Evolutionary conservation across 176 grass and related monocot genomes (phyloP).

Genomic region (Neostapfia colusana): DNA sequence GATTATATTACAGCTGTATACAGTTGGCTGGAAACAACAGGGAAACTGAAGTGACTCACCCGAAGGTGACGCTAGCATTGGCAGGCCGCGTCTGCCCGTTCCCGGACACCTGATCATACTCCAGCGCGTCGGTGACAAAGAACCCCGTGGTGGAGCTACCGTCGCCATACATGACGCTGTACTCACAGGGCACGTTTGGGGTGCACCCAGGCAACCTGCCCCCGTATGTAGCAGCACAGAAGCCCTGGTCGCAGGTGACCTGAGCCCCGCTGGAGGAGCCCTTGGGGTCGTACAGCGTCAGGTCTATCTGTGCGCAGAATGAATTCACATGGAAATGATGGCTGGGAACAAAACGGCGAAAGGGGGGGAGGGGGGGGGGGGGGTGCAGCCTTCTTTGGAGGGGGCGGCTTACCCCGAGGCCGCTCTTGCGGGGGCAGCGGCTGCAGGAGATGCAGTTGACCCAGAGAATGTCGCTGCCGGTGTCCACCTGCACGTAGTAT

Average conservation of each 20-base stretch:
- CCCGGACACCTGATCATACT: conserved; percentile 75
- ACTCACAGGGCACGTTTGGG: conserved; percentile 57
- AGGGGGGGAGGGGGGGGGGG: no score
- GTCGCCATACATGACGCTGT: conserved; percentile 78
- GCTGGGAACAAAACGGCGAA: neutral
- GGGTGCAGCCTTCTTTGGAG: no score
- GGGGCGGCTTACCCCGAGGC: conserved; percentile 56
- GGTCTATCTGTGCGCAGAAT: conserved; percentile 52
- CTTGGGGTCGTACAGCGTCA: conserved; percentile 87
- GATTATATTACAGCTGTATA: neutral
- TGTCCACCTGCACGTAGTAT: conserved; percentile 89
- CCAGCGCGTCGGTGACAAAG: conserved; percentile 64
- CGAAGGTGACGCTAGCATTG: conserved; percentile 67
- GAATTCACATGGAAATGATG: conserved; percentile 1
- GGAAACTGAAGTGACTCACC: conserved; percentile 42
- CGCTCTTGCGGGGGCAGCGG: conserved; percentile 72
- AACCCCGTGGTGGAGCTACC: conserved; percentile 79
- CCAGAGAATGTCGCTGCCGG: conserved; percentile 94
- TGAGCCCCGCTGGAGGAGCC: conserved; percentile 43
- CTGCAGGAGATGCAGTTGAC: conserved; percentile 82
- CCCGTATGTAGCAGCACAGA: conserved; percentile 57
- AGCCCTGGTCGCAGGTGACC: conserved; percentile 55
- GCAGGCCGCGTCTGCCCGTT: conserved; percentile 54
- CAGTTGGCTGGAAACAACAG: neutral
- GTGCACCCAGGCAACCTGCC: conserved; percentile 51